Conservation (phyloP, 179 eudicot genomes). For the Spergularia azorica region DNA sequence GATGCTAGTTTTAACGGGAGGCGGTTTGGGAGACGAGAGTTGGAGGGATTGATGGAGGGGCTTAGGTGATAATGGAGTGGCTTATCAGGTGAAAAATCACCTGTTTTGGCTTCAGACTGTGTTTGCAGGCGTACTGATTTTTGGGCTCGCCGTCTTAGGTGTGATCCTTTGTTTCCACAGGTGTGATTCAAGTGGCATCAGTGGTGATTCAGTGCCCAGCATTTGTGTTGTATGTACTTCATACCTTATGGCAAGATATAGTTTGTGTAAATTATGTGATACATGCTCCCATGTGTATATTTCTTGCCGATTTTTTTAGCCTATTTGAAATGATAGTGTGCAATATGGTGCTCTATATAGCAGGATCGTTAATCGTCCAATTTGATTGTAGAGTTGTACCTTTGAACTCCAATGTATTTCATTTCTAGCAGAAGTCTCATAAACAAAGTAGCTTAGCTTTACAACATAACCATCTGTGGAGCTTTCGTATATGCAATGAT, state of each 20-base stretch:
- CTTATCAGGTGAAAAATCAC: slow-evolving; percentile 28
- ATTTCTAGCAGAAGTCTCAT: slow-evolving; percentile 4
- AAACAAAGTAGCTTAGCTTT: background rate
- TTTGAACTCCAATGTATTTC: slow-evolving; percentile 21
- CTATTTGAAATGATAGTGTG: slow-evolving; percentile 25
- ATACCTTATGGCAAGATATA: slow-evolving; percentile 48
- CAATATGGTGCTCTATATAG: slow-evolving; percentile 22
- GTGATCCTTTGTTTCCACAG: slow-evolving; percentile 29
- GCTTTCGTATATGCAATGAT: no score
- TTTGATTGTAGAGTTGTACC: background rate
- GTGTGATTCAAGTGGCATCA: slow-evolving; percentile 33
- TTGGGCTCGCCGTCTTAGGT: slow-evolving; percentile 35
- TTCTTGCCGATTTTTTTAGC: slow-evolving; percentile 32
- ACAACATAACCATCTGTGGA: no score
- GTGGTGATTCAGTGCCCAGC: slow-evolving; percentile 41
- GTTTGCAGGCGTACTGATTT: slow-evolving; percentile 31
- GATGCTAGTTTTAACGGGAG: slow-evolving; percentile 70
- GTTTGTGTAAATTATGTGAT: slow-evolving; percentile 44
- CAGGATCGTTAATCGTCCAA: background rate
- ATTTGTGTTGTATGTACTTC: slow-evolving; percentile 54
- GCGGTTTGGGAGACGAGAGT: slow-evolving; percentile 79
- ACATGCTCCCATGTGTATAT: slow-evolving; percentile 40
- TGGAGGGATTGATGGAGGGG: slow-evolving; percentile 72
- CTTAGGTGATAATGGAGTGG: slow-evolving; percentile 40
- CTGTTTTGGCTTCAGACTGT: slow-evolving; percentile 25